phyloP scores from a whole-genome alignment of 2,329 filamentous ascomycete species.

The Monosporascus ibericus region DNA sequence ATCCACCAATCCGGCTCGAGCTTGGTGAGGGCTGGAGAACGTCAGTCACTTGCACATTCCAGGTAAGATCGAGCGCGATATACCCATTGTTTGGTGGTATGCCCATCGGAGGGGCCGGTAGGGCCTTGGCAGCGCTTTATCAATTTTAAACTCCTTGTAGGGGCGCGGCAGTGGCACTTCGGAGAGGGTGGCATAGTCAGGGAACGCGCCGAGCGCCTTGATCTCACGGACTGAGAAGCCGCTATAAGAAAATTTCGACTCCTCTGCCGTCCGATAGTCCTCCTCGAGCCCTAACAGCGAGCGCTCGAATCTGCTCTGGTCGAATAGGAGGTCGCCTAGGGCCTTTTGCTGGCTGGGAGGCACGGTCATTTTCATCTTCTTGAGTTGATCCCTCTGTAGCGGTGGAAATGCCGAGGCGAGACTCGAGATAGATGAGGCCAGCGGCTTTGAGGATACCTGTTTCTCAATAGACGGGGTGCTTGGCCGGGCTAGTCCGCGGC shows the following conservation, averaged over 20 bases:
- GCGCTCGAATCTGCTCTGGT: constrained; percentile 10
- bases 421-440: constrained; percentile 12
- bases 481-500: constrained; percentile 7
- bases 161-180: constrained; percentile 66
- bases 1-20: constrained; percentile 82
- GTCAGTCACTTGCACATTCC: background rate
- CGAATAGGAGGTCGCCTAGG: constrained; percentile 14
- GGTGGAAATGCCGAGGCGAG: constrained; percentile 16
- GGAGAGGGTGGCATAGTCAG: constrained; percentile 69
- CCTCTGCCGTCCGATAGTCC: constrained; percentile 27
- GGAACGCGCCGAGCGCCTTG: constrained; percentile 66
- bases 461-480: constrained; percentile 19
- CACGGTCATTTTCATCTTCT: constrained; percentile 9
- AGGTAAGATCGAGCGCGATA: constrained; percentile 25
- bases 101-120: constrained; percentile 79
- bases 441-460: constrained; percentile 14
- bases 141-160: constrained; percentile 60
- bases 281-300: constrained; percentile 27
- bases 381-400: constrained; percentile 14
- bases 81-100: constrained; percentile 91
- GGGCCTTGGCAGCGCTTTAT: constrained; percentile 62
- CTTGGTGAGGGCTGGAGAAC: constrained; percentile 60
- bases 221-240: constrained; percentile 68
- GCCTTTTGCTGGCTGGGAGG: constrained; percentile 9
- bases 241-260: constrained; percentile 51